Evolutionary conservation across 768 basidiomycete species (phyloP).

Genomic region (Amanita inopinata): DNA sequence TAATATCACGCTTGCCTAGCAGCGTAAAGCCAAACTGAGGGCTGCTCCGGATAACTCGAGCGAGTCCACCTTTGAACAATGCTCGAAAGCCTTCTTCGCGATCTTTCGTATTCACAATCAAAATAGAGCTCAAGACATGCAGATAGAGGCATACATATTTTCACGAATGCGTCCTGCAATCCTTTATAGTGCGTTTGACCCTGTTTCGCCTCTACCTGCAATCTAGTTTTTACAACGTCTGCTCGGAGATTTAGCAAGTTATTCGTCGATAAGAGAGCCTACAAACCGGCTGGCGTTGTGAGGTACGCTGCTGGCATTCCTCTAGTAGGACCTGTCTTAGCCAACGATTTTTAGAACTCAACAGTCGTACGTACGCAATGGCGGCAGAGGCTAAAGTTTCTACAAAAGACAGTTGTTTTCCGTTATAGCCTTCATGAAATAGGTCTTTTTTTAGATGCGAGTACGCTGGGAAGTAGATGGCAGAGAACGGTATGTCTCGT

Average conservation of each 20-base stretch:
- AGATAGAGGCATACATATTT: slow-evolving; percentile 59
- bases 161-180: slow-evolving; percentile 76
- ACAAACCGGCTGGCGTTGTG: slow-evolving; percentile 79
- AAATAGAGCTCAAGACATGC: neutral
- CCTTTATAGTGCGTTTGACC: slow-evolving; percentile 93
- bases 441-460: slow-evolving; percentile 87
- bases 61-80: slow-evolving; percentile 86
- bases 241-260: neutral
- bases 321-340: slow-evolving; percentile 35
- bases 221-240: slow-evolving; percentile 97
- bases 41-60: slow-evolving; percentile 80
- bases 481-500: slow-evolving; percentile 96
- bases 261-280: slow-evolving; percentile 1
- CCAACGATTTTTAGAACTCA: slow-evolving; percentile 15
- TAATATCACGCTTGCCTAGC: slow-evolving; percentile 38
- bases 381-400: slow-evolving; percentile 82
- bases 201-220: slow-evolving; percentile 87
- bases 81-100: slow-evolving; percentile 85
- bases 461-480: slow-evolving; percentile 85
- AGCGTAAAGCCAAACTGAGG: slow-evolving; percentile 93
- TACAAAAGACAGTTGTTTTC: slow-evolving; percentile 83
- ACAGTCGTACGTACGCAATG: slow-evolving; percentile 51
- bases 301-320: slow-evolving; percentile 98
- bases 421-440: slow-evolving; percentile 93
- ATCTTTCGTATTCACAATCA: slow-evolving; percentile 34